Base-by-base conservation (phyloP, 345 rosid genomes). In the Gossypium bickii region DNA sequence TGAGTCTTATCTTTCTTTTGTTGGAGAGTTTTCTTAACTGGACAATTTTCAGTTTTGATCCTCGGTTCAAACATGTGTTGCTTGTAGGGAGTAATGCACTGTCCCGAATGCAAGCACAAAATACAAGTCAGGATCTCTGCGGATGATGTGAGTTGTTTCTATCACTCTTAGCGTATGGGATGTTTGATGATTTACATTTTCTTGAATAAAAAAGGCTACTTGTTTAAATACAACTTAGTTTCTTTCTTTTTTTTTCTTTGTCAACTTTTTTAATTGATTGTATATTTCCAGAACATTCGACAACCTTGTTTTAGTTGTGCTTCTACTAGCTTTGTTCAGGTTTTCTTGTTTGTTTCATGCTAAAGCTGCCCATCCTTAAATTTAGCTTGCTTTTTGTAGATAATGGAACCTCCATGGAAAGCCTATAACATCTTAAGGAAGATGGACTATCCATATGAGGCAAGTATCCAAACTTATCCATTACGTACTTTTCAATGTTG, bases 401-500 rank as follows among this genome's bases (percentile, higher is more conserved):
- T 94, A 73, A 90, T 92, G 97, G 97, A 94, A 76, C 97, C 97
- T 81, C 97, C 98, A 49, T 90, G 97, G 97, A 87, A 86, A 85
- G 93, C 98, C 22, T 89, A 85, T 75, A 88, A 92, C 70, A 81
- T 94, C 56, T 73, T 92, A 87, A 88, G 82, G 84, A 94, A 88
- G 83, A 92, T 90, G 97, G 97, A 92, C 71, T 92, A 94, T 81
- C 98, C 97, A 3, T 94, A 94, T 25, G 97, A 94, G 97, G 98
- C 81, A 38, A 78, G 86, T 76, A 70, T 71, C 58, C 55, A 16
- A 69, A 71, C 63, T 16, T 71, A 63, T 76, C 61, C 11, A 47
- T 60, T 47, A 15, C 27, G 13, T 43, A 59, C 22, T 79, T 69
- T 69, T 52, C 41, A 25, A 17, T 52, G 25, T 49, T 67, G 17